Evolutionary conservation across 148 eudicot genomes (phyloP).

Genomic region (Silene uniflora): DNA sequence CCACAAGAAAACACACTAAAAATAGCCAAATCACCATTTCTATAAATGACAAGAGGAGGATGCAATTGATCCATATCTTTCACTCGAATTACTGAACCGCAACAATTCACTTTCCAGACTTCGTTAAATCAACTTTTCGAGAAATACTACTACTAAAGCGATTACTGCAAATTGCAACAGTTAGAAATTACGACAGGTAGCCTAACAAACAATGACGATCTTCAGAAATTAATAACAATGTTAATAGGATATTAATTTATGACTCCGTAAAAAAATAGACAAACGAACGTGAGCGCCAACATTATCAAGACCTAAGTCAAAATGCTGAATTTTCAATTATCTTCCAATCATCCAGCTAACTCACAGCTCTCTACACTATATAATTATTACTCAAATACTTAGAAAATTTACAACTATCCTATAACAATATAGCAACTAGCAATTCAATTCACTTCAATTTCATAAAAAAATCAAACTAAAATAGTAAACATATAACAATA

Average conservation of each 20-base stretch:
- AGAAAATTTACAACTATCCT: neutral
- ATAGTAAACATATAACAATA: neutral
- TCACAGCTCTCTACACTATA: slow-evolving; percentile 20
- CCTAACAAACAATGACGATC: slow-evolving; percentile 15
- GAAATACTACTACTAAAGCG: neutral
- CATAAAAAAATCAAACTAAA: slow-evolving; percentile 3
- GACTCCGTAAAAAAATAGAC: slow-evolving; percentile 18
- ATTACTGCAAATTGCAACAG: slow-evolving; percentile 6
- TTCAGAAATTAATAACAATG: neutral
- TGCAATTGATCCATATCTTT: slow-evolving; percentile 35
- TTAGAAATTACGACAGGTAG: slow-evolving; percentile 15
- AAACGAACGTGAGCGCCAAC: slow-evolving; percentile 32
- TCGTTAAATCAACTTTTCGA: neutral
- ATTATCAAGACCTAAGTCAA: slow-evolving; percentile 18
- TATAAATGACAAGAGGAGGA: slow-evolving; percentile 32
- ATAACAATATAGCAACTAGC: slow-evolving; percentile 14
- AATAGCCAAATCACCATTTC: slow-evolving; percentile 35
- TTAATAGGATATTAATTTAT: slow-evolving; percentile 2
- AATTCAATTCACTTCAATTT: slow-evolving; percentile 23
- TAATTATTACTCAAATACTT: slow-evolving; percentile 3
- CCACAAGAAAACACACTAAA: neutral
- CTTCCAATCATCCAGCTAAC: slow-evolving; percentile 31
- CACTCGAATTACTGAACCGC: slow-evolving; percentile 14
- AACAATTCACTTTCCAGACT: slow-evolving; percentile 8
- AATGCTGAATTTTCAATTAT: slow-evolving; percentile 17